phyloP scores from a whole-genome alignment of 2,329 filamentous ascomycete species.

The Rosellinia necatrix region DNA sequence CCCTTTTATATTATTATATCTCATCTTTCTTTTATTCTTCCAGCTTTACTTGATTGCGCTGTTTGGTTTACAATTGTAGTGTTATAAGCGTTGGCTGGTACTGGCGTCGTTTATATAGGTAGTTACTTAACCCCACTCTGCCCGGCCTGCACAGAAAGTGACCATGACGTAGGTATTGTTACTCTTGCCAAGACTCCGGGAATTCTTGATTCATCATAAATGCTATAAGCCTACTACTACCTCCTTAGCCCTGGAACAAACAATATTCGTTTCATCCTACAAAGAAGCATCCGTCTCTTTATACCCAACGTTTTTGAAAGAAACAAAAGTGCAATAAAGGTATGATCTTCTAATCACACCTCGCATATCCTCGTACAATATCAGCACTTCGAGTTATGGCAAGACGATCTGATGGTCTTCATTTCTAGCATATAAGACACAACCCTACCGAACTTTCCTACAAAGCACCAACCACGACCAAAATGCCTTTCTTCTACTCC shows the following conservation, averaged over 20 bases:
- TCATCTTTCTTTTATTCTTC: too few relatives aligned
- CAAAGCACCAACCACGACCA: neutral
- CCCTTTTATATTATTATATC: too few relatives aligned
- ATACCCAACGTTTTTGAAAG: neutral
- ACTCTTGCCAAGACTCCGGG: neutral
- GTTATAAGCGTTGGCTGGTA: too few relatives aligned
- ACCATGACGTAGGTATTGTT: slow-evolving; percentile 12
- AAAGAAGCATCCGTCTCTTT: neutral
- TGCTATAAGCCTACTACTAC: neutral
- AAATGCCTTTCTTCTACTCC: slow-evolving; percentile 54
- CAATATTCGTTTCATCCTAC: neutral
- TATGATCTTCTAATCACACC: too few relatives aligned
- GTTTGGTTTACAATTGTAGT: too few relatives aligned
- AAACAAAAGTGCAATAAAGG: neutral
- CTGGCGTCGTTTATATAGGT: too few relatives aligned
- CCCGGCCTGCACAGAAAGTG: too few relatives aligned
- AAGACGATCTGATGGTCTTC: neutral
- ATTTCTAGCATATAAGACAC: neutral
- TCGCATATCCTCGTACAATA: neutral
- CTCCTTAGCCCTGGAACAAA: too few relatives aligned
- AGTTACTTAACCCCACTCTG: too few relatives aligned
- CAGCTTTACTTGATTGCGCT: too few relatives aligned
- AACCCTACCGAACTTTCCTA: neutral
- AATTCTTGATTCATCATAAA: slow-evolving; percentile 3
- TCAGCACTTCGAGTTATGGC: neutral